Evolutionary conservation across 1,139 yeast genomes (phyloP).

Genomic region (Kodamaea derodonti): DNA sequence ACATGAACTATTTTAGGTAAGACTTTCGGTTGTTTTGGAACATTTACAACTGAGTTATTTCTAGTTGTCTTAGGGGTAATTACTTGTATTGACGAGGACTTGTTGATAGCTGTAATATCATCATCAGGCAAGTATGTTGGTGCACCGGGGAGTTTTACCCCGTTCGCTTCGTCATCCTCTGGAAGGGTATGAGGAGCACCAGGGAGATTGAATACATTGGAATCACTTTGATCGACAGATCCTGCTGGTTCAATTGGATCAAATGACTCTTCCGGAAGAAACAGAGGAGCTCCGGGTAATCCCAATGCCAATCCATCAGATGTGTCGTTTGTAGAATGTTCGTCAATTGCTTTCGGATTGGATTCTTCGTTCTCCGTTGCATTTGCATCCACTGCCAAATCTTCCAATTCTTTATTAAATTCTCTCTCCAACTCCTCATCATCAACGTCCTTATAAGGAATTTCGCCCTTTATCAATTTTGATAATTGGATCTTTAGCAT

Average conservation of each 20-base stretch:
- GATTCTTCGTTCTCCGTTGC: conserved; percentile 5
- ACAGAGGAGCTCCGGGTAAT: conserved; percentile 18
- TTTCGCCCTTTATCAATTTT: conserved; percentile 36
- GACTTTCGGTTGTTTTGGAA: conserved; percentile 2
- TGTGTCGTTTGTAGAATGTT: conserved; percentile 2
- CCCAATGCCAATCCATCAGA: neutral
- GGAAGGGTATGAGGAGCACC: conserved; percentile 26
- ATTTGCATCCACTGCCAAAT: conserved; percentile 6
- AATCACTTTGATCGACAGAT: neutral
- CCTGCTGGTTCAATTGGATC: neutral
- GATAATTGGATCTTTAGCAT: conserved; percentile 39
- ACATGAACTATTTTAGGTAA: conserved; percentile 13
- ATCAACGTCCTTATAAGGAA: conserved; percentile 23
- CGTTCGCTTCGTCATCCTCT: conserved; percentile 17
- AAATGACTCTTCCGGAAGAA: conserved; percentile 9
- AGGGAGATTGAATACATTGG: conserved; percentile 14
- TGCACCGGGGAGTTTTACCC: conserved; percentile 37
- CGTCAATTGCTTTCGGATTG: conserved; percentile 4
- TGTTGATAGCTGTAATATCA: conserved; percentile 36
- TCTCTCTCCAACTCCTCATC: conserved; percentile 23
- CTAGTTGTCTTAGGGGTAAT: conserved; percentile 22
- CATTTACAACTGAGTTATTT: conserved; percentile 1
- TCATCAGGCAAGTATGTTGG: conserved; percentile 43
- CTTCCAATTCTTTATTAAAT: conserved; percentile 24
- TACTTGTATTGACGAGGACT: conserved; percentile 37